Percentiles rank a stretch among this genome's conserved stretches.
Evolutionary conservation across 78 protist genomes (phyloP).

Genomic region (Dictyostelium discoideum): DNA sequence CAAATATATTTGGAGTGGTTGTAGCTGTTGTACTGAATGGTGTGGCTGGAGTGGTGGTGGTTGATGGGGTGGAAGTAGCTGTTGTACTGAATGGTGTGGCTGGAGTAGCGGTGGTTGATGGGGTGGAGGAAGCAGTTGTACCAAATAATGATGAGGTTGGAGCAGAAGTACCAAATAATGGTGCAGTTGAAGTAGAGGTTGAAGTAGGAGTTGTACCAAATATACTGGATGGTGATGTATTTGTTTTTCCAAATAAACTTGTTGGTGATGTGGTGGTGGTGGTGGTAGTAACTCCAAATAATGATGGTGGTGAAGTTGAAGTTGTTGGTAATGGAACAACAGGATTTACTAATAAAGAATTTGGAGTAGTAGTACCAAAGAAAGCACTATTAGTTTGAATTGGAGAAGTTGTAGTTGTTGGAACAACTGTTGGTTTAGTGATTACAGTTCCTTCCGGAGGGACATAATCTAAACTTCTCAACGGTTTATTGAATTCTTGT

Average conservation of each 20-base stretch:
- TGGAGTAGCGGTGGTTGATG: not conserved
- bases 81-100: no score
- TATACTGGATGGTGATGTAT: not conserved
- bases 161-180: not conserved
- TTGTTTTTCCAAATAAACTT: not conserved
- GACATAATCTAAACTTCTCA: not conserved
- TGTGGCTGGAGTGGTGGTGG: not conserved
- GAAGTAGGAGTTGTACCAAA: not conserved
- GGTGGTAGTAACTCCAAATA: not conserved
- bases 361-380: not conserved
- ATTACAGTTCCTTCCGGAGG: not conserved
- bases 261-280: not conserved
- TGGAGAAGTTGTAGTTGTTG: not conserved
- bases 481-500: not conserved
- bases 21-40: not conserved
- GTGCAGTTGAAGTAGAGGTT: not conserved
- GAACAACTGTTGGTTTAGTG: not conserved
- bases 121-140: not conserved
- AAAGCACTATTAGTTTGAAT: not conserved
- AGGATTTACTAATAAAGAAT: not conserved
- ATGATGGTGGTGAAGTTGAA: conserved; percentile 7
- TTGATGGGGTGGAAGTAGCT: not conserved
- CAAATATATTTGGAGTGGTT: not conserved
- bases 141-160: not conserved
- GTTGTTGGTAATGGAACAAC: not conserved